Evolutionary conservation across 345 rosid species (phyloP), one percentile per base, ranked within the genome.

Genomic region (Brassica incana): DNA sequence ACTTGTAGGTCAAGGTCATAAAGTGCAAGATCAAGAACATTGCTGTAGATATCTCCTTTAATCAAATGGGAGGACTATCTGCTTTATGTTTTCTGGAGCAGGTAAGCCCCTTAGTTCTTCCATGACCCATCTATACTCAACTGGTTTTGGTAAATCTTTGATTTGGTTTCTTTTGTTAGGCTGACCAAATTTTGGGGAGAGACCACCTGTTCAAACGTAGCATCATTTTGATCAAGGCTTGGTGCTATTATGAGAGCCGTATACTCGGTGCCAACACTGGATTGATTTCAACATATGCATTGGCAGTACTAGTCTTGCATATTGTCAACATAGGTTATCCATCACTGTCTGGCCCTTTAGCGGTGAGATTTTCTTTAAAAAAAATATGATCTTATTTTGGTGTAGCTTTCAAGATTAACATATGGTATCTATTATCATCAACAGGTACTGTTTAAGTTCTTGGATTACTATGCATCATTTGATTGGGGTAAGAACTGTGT

Each of bases 241-340:
- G 98, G 97, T 94, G 98, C 84, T 94, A 85, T 75, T 92, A 92
- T 20, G 97, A 94, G 83, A 91, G 97, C 79, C 91, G 95, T 11
- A 85, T 88, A 74, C 97, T 94, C 69, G 97, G 98, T 68, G 90
- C 97, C 52, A 91, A 88, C 75, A 85, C 82, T 75, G 93, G 98
- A 56, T 76, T 94, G 83, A 84, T 94, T 40, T 88, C 98, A 18
- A 90, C 98, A 4, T 94, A 92, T 83, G 98, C 91, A 14, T 82
- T 94, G 85, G 97, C 90, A 72, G 81, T 85, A 6, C 71, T 95
- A 73, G 89, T 95, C 78, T 84, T 92, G 59, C 80, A 88, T 76
- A 84, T 95, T 78, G 79, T 93, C 84, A 89, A 95, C 84, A 82
- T 79, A 58, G 91, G 86, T 75, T 88, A 88, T 75, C 74, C 86